These are phyloP conservation scores for Phialophora expanda DNA, from an alignment of 2,329 filamentous ascomycete genomes.

Conservation along the genomic window DNA sequence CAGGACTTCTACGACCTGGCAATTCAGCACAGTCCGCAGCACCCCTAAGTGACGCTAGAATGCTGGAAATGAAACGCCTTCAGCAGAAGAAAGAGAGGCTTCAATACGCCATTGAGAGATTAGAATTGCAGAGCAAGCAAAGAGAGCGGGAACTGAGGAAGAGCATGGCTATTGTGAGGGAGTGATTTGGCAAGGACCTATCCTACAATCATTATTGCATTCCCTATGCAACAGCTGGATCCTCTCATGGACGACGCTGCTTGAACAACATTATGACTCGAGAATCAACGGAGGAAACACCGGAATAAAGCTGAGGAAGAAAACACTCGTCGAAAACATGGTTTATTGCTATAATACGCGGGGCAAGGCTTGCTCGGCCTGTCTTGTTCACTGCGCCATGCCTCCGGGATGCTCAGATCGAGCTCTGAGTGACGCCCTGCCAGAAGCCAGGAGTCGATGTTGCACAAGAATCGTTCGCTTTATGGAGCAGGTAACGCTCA, in stretches of 20 bases:
- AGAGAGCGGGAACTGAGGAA: conserved; percentile 72
- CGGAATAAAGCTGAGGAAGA: not conserved
- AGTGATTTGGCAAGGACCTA: conserved; percentile 19
- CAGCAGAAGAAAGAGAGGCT: conserved; percentile 82
- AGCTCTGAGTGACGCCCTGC: not conserved
- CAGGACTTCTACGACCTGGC: conserved; percentile 32
- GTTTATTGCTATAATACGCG: conserved; percentile 28
- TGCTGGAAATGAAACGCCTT: conserved; percentile 69
- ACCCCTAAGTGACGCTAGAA: conserved; percentile 49
- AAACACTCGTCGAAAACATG: not conserved
- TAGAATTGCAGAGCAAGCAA: conserved; percentile 86
- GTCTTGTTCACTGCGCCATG: conserved; percentile 7
- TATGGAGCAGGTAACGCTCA: not conserved
- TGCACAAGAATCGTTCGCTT: not conserved
- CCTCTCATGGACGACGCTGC: not conserved
- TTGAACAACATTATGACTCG: not conserved
- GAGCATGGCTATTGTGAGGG: conserved; percentile 65
- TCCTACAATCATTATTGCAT: not conserved
- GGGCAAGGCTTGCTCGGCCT: conserved; percentile 4
- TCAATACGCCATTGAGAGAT: conserved; percentile 81
- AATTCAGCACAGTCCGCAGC: conserved; percentile 31
- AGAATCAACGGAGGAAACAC: not conserved
- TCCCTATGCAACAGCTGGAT: not conserved
- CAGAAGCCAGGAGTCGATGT: conserved; percentile 1
- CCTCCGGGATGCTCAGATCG: not conserved